These are phyloP conservation scores for Paxillus ammoniavirescens DNA, from an alignment of 768 basidiomycete genomes.

Conservation along the genomic window DNA sequence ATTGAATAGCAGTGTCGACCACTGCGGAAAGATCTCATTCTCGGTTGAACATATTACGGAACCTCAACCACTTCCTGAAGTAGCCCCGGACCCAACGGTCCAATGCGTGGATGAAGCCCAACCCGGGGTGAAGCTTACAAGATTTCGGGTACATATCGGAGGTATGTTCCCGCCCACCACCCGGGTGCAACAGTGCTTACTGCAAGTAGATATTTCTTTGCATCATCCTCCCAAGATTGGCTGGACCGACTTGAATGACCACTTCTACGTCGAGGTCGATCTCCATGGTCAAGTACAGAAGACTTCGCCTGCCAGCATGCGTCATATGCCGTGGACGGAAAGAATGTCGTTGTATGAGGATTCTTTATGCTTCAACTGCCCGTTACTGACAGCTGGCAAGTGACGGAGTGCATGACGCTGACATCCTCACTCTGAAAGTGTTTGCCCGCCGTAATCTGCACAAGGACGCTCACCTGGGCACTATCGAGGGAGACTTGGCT, in stretches of 20 bases:
- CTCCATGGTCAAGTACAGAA: background rate
- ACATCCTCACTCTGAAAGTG: background rate
- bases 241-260: background rate
- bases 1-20: too few species aligned
- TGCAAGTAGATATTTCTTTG: background rate
- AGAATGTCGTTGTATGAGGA: background rate
- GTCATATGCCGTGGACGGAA: background rate
- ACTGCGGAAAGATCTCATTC: background rate
- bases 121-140: background rate
- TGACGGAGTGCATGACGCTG: background rate
- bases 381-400: background rate
- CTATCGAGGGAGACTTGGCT: background rate
- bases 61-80: too few species aligned
- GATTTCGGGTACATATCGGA: background rate
- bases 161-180: background rate
- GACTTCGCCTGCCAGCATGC: background rate
- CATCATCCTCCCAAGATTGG: slow-evolving; percentile 3
- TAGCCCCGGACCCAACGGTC: too few species aligned
- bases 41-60: background rate
- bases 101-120: too few species aligned
- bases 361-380: background rate
- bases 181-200: background rate
- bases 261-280: background rate
- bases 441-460: slow-evolving; percentile 3
- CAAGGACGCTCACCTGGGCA: background rate